These are phyloP conservation scores for Candida corydali DNA, from an alignment of 805 yeast genomes.

Conservation along the genomic window DNA sequence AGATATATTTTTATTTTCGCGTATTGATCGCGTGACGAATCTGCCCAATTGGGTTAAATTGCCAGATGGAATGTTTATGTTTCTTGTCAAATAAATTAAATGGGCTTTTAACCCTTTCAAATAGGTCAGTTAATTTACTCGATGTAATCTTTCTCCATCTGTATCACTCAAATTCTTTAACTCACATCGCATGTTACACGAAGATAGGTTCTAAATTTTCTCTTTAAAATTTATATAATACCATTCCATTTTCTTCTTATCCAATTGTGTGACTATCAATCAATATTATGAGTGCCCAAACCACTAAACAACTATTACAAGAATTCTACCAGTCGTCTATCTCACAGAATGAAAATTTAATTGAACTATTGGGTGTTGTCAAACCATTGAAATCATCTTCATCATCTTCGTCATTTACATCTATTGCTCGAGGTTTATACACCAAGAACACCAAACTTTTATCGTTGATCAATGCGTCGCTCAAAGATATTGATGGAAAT, in stretches of 20 bases:
- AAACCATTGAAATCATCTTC: constrained; percentile 26
- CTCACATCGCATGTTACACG: not conserved
- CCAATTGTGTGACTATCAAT: not conserved
- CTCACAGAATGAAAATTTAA: constrained; percentile 24
- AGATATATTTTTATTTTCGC: too few relatives aligned
- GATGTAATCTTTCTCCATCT: too few relatives aligned
- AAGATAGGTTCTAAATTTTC: not conserved
- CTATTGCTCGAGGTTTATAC: constrained; percentile 36
- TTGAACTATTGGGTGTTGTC: constrained; percentile 30
- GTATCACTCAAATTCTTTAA: not conserved
- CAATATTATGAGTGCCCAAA: not conserved
- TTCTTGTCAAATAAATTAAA: not conserved
- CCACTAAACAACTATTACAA: constrained; percentile 3
- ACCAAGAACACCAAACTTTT: constrained; percentile 33
- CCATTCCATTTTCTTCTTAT: not conserved
- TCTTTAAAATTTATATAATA: not conserved
- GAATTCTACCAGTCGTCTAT: constrained; percentile 6
- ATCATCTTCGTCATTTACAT: constrained; percentile 19
- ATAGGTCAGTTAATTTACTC: too few relatives aligned
- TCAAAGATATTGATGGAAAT: constrained; percentile 14
- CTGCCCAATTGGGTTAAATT: not conserved
- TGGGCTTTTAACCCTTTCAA: not conserved
- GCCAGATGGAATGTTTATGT: not conserved
- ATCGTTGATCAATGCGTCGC: constrained; percentile 13
- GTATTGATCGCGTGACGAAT: not conserved